Evolutionary conservation across 2,329 filamentous ascomycete genomes (phyloP).

Genomic region (Ustilaginoidea virens): DNA sequence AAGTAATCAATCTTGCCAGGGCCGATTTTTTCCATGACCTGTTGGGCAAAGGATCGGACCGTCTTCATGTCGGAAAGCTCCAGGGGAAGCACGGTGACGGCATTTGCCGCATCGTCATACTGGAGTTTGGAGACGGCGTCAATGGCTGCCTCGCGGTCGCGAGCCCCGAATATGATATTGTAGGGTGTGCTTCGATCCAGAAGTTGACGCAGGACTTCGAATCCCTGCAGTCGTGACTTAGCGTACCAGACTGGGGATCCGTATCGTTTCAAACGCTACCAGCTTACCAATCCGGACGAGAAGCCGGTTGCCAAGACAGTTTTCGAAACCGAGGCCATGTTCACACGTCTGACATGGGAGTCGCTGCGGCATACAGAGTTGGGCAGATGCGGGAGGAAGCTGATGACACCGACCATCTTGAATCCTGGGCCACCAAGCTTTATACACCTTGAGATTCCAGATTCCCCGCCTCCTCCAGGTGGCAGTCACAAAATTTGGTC

Average conservation of each 20-base stretch:
- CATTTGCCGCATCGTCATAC: conserved; percentile 24
- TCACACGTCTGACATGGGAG: no score
- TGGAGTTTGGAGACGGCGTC: conserved; percentile 25
- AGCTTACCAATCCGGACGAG: conserved; percentile 31
- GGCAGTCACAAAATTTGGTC: no score
- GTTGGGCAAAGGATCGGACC: conserved; percentile 30
- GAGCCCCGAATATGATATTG: conserved; percentile 31
- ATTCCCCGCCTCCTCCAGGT: no score
- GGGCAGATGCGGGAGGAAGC: no score
- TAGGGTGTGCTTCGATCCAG: conserved; percentile 28
- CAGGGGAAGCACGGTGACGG: conserved; percentile 29
- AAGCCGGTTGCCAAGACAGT: conserved; percentile 35
- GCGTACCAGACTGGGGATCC: neutral
- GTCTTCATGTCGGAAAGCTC: conserved; percentile 28
- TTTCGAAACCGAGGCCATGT: no score
- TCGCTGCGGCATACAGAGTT: no score
- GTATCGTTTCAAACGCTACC: no score
- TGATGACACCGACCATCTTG: no score
- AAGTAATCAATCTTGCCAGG: conserved; percentile 29
- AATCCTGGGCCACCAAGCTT: no score
- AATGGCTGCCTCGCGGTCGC: conserved; percentile 25
- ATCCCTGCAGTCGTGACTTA: no score
- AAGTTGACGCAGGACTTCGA: conserved; percentile 37
- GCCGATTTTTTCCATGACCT: conserved; percentile 26
- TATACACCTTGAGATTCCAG: no score